phyloP scores from a whole-genome alignment of 2,329 filamentous ascomycete genomes.

The Calonectria fujianensis region DNA sequence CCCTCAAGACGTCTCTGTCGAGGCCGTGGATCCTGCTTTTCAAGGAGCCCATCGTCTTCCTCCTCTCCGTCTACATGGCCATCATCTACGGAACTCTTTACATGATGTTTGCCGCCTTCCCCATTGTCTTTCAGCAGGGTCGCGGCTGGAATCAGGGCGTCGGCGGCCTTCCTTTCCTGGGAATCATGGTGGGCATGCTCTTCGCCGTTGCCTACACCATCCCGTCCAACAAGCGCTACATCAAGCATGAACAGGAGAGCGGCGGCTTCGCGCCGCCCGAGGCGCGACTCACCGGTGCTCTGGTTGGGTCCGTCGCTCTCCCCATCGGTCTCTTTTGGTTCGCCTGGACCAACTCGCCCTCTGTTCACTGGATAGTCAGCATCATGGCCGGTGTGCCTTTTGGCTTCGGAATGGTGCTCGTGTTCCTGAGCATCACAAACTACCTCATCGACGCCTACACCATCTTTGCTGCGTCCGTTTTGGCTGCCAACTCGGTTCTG shows the following conservation, averaged over 20 bases:
- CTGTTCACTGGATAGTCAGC: constrained; percentile 32
- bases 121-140: constrained; percentile 32
- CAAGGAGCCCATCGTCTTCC: constrained; percentile 29
- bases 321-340: constrained; percentile 34
- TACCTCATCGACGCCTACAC: constrained; percentile 35
- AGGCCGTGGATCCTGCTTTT: constrained; percentile 33
- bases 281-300: constrained; percentile 19
- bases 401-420: constrained; percentile 33
- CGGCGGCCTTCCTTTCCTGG: constrained; percentile 28
- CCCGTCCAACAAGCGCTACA: constrained; percentile 27
- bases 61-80: constrained; percentile 32
- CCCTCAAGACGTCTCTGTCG: constrained; percentile 26
- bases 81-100: constrained; percentile 34
- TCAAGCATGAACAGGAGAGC: constrained; percentile 4
- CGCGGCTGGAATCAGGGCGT: constrained; percentile 31
- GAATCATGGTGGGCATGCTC: constrained; percentile 35
- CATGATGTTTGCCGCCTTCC: constrained; percentile 33
- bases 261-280: constrained; percentile 32
- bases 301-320: constrained; percentile 28
- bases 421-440: constrained; percentile 33
- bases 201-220: constrained; percentile 28
- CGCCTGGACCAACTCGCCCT: constrained; percentile 34
- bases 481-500: constrained; percentile 31
- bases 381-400: constrained; percentile 34
- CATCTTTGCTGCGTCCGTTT: constrained; percentile 29